Evolutionary conservation across 257 asterid species (phyloP), one percentile per base, ranked within the genome.

Genomic region (Nicotiana tabacum): DNA sequence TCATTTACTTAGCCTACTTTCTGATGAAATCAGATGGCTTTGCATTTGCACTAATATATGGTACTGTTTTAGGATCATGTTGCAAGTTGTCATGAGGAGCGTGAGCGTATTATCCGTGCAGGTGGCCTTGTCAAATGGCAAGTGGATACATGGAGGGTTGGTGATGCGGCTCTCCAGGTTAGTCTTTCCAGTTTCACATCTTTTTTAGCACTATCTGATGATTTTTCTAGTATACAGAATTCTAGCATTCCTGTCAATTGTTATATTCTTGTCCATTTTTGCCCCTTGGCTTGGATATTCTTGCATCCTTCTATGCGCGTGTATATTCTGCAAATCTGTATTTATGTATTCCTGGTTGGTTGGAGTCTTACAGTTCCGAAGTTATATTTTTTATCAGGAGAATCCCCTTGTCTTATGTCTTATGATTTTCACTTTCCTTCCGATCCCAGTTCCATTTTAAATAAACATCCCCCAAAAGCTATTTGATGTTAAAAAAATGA

Each of bases 161-260:
- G 99, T 84, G 89, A 85, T 70, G 97, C 98, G 29, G 99, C 98
- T 85, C 97, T 96, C 48, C 98, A 96, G 98, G 98, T 96, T 82
- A 46, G 69, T 87, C 79, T 82, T 85, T 81, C 65, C 58, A 53
- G 33, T n/a, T 83, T 70, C 46, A 74, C 64, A 27, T 27, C 29
- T 51, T 51, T 48, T 13, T 57, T 74, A 13, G 64, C 43, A 27
- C 46, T 51, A 12, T 24, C 15, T 48, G 16, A 27, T 74, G 43
- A 51, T 46, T 72, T 6, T 58, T n/a, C 17, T 15, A 74, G 43
- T 27, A 74, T 27, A 27, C 27, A 48, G 27, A 35, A 48, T 32
- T 5, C 12, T 21, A 33, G 4, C 48, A 27, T 24, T 64, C 62
- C 29, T 43, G 21, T 6, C 18, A n/a, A 18, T 51, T 51, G 81